These are phyloP conservation scores for Penicillium cinerascens DNA, from an alignment of 495 filamentous ascomycete genomes.

Conservation along the genomic window DNA sequence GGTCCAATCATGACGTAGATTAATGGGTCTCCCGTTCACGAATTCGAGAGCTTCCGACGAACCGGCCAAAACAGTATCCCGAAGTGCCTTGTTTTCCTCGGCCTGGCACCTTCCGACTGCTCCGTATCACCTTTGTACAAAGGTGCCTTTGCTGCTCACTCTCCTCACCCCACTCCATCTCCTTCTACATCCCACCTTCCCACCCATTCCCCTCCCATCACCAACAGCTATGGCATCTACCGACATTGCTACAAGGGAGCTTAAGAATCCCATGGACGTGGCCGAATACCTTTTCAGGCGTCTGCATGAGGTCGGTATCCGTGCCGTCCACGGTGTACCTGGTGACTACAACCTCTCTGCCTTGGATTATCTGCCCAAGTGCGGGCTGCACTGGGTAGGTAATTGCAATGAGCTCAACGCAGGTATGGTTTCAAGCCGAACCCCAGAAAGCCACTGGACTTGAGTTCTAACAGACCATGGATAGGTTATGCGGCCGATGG, in stretches of 20 bases:
- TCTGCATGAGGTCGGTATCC: constrained; percentile 59
- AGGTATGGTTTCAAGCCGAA: constrained; percentile 36
- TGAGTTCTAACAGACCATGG: not conserved
- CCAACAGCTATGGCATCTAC: constrained; percentile 36
- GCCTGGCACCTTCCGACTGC: constrained; percentile 6
- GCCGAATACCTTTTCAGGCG: constrained; percentile 62
- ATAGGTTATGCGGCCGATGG: constrained; percentile 71
- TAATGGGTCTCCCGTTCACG: not conserved
- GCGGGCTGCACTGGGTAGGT: constrained; percentile 61
- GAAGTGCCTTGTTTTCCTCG: constrained; percentile 6
- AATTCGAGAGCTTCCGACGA: not conserved
- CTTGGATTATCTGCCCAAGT: constrained; percentile 59
- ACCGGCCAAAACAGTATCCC: not conserved
- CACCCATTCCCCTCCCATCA: not conserved
- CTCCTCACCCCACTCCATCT: not conserved
- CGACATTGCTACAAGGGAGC: constrained; percentile 52
- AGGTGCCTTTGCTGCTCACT: not conserved
- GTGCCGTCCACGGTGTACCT: constrained; percentile 62
- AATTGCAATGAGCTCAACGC: constrained; percentile 73
- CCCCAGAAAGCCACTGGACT: not conserved
- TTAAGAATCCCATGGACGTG: constrained; percentile 54
- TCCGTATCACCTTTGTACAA: constrained; percentile 1
- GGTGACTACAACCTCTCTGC: constrained; percentile 56
- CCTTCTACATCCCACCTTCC: not conserved
- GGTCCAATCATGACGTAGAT: constrained; percentile 30